Conservation (phyloP, 495 filamentous ascomycete species). For the Cairneyella variabilis region DNA sequence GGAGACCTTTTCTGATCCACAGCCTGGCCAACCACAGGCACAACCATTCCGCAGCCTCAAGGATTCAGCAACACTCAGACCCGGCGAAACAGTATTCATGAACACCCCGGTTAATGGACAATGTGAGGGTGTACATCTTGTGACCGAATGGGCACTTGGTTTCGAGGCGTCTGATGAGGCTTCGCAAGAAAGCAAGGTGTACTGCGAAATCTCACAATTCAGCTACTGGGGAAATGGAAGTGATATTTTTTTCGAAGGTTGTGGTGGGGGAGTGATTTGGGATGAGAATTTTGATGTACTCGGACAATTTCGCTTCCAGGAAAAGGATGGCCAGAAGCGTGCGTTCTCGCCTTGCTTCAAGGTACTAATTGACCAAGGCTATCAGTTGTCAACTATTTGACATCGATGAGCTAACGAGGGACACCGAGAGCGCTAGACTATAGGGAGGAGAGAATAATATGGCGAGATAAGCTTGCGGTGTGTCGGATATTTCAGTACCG, state of each 20-base stretch:
- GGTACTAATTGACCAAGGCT: neutral
- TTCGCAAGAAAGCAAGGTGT: neutral
- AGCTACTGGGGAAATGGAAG: neutral
- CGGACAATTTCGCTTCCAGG: neutral
- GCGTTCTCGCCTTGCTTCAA: neutral
- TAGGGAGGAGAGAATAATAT: neutral
- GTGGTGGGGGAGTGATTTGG: conserved; percentile 4
- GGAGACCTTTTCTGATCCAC: neutral
- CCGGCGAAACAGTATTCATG: conserved; percentile 1
- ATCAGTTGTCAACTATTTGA: neutral
- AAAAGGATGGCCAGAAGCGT: neutral
- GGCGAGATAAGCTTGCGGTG: neutral
- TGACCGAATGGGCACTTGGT: neutral
- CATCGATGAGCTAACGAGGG: neutral
- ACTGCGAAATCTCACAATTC: neutral
- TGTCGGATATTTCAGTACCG: too few relatives aligned
- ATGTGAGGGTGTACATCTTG: neutral
- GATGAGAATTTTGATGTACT: neutral
- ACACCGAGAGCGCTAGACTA: neutral
- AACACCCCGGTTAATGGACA: neutral
- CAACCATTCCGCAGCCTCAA: neutral
- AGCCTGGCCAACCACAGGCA: neutral
- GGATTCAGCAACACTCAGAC: neutral
- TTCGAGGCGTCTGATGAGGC: neutral
- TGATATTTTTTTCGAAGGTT: neutral